phyloP scores from a whole-genome alignment of 75 land plant genomes.

The Adiantum capillusveneris region DNA sequence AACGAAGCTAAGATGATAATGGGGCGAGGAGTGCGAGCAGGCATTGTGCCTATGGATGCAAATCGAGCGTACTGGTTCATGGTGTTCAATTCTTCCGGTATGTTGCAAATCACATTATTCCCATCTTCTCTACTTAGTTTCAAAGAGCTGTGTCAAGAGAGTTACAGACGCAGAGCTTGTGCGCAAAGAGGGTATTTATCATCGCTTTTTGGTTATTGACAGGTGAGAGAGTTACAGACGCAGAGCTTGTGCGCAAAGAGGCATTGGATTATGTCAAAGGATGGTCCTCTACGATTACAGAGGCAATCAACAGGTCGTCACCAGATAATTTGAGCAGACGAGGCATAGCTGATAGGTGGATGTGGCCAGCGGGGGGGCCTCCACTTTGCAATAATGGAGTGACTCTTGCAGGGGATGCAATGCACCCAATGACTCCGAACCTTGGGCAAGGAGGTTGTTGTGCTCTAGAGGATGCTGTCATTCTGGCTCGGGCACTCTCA shows the following conservation, averaged over 20 bases:
- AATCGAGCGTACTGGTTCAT: slow-evolving; percentile 89
- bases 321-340: slow-evolving; percentile 16
- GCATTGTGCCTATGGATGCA: slow-evolving; percentile 62
- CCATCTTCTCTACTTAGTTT: no score
- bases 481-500: slow-evolving; percentile 26
- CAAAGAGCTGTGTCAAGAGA: no score
- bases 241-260: slow-evolving; percentile 18
- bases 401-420: slow-evolving; percentile 74
- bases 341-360: slow-evolving; percentile 19
- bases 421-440: slow-evolving; percentile 85
- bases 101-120: no score
- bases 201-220: no score
- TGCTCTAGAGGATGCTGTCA: slow-evolving; percentile 59
- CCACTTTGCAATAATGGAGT: slow-evolving; percentile 20
- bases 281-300: slow-evolving; percentile 11
- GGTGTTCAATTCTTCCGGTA: slow-evolving; percentile 54
- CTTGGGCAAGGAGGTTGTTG: slow-evolving; percentile 75
- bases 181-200: no score
- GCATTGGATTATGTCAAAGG: slow-evolving; percentile 12
- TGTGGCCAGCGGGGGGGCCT: slow-evolving; percentile 11
- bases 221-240: slow-evolving; percentile 10
- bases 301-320: slow-evolving; percentile 29
- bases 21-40: slow-evolving; percentile 85
- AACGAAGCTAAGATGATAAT: slow-evolving; percentile 49
- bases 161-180: no score